Percentiles rank a stretch among this genome's conserved stretches.
These are phyloP conservation scores for Arabidopsis suecica DNA, from an alignment of 345 rosid genomes.

Conservation along the genomic window DNA sequence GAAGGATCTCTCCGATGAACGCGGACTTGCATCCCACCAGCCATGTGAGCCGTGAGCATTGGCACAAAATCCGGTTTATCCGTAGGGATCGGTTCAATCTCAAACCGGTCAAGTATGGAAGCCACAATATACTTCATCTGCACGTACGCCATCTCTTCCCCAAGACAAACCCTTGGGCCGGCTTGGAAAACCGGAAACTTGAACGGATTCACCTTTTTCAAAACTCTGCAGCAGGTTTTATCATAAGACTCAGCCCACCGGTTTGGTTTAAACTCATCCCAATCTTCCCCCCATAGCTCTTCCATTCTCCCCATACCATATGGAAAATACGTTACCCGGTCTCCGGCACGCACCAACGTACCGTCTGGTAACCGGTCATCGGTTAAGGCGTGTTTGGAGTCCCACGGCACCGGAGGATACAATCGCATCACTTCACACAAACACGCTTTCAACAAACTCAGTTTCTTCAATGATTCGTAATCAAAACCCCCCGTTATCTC, in stretches of 20 bases:
- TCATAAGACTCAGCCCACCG: constrained; percentile 57
- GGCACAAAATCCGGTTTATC: constrained; percentile 53
- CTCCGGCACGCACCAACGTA: constrained; percentile 66
- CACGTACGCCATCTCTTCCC: constrained; percentile 76
- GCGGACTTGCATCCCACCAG: constrained; percentile 61
- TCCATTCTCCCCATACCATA: constrained; percentile 96
- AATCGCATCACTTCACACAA: constrained; percentile 75
- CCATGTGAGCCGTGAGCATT: constrained; percentile 67
- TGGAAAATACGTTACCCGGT: constrained; percentile 83
- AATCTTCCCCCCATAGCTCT: constrained; percentile 71
- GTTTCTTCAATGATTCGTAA: constrained; percentile 51
- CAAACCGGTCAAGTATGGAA: constrained; percentile 47
- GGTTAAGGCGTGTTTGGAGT: constrained; percentile 62
- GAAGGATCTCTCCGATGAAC: constrained; percentile 49
- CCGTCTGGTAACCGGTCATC: constrained; percentile 74
- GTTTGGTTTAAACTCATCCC: constrained; percentile 64
- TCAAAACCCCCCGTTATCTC: constrained; percentile 32
- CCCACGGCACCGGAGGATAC: constrained; percentile 79
- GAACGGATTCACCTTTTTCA: constrained; percentile 58
- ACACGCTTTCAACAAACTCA: constrained; percentile 59
- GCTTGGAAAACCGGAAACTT: constrained; percentile 78
- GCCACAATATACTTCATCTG: constrained; percentile 72
- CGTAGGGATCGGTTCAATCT: constrained; percentile 43
- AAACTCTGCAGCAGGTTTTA: constrained; percentile 27
- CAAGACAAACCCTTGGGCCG: constrained; percentile 77